phyloP scores from a whole-genome alignment of 73 alveolate species.

The Paramecium pentaurelia region DNA sequence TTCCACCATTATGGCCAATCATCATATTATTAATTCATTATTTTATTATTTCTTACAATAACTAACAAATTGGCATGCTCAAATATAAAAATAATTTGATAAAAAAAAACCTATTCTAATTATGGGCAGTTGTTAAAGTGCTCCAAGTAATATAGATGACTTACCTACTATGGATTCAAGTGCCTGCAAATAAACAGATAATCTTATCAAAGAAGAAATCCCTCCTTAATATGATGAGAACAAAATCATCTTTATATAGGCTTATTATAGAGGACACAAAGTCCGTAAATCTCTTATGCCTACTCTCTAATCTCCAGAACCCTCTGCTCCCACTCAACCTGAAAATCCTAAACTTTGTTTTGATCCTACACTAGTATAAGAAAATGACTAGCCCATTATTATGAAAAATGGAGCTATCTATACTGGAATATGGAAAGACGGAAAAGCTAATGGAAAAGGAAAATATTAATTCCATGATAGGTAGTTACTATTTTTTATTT shows the following conservation, averaged over 20 bases:
- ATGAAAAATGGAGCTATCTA: constrained; percentile 13
- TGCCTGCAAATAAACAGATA: neutral
- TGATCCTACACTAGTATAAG: neutral
- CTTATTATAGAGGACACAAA: neutral
- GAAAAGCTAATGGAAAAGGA: constrained; percentile 12
- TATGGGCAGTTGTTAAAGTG: constrained; percentile 4
- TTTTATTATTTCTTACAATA: neutral
- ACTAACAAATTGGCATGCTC: neutral
- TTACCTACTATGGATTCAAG: neutral
- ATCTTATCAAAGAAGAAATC: neutral
- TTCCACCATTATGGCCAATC: constrained; percentile 27
- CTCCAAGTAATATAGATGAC: neutral
- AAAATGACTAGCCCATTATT: neutral
- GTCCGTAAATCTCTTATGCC: neutral
- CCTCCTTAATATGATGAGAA: neutral
- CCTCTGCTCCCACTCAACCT: neutral
- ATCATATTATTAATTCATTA: neutral
- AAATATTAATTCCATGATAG: constrained; percentile 4
- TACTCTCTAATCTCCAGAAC: neutral
- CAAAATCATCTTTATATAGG: neutral
- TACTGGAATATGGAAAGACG: neutral
- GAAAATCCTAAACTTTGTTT: neutral
- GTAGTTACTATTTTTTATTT: neutral
- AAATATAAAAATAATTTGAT: neutral
- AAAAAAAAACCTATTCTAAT: neutral